phyloP scores from a whole-genome alignment of 2,329 filamentous ascomycete genomes.

The Ceratocystis eucalypticola region DNA sequence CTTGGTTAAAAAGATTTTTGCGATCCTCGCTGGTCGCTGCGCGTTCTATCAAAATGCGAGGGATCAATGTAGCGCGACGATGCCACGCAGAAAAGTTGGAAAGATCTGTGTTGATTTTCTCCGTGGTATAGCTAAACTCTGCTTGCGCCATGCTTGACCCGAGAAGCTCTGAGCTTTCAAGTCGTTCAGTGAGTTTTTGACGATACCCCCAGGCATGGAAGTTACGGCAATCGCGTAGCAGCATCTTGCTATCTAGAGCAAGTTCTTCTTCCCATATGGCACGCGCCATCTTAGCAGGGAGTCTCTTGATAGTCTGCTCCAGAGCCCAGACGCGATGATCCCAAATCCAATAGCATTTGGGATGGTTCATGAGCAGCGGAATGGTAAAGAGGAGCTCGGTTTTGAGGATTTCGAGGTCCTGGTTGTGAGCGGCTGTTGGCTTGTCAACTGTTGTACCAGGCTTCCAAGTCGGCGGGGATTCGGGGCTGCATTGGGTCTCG shows the following conservation, averaged over 20 bases:
- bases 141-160: constrained; percentile 55
- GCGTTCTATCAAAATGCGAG: constrained; percentile 58
- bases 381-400: constrained; percentile 71
- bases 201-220: constrained; percentile 96
- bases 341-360: constrained; percentile 99
- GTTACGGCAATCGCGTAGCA: constrained; percentile 72
- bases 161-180: constrained; percentile 47
- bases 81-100: constrained; percentile 99
- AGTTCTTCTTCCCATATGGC: constrained; percentile 76
- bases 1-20: constrained; percentile 55
- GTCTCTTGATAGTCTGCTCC: constrained; percentile 50
- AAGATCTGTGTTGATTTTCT: constrained; percentile 71
- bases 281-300: constrained; percentile 43
- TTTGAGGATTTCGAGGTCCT: constrained; percentile 41
- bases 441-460: constrained; percentile 42
- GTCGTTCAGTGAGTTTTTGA: constrained; percentile 58
- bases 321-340: constrained; percentile 85
- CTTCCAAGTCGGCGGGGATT: constrained; percentile 37
- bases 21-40: constrained; percentile 49
- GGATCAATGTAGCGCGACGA: constrained; percentile 71
- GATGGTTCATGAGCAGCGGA: constrained; percentile 68
- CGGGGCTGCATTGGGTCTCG: constrained; percentile 36
- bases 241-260: constrained; percentile 72
- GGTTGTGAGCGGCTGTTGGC: constrained; percentile 22
- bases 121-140: constrained; percentile 82